These are phyloP conservation scores for Tulasnella sp. DNA, from an alignment of 768 basidiomycete species.

Conservation along the genomic window DNA sequence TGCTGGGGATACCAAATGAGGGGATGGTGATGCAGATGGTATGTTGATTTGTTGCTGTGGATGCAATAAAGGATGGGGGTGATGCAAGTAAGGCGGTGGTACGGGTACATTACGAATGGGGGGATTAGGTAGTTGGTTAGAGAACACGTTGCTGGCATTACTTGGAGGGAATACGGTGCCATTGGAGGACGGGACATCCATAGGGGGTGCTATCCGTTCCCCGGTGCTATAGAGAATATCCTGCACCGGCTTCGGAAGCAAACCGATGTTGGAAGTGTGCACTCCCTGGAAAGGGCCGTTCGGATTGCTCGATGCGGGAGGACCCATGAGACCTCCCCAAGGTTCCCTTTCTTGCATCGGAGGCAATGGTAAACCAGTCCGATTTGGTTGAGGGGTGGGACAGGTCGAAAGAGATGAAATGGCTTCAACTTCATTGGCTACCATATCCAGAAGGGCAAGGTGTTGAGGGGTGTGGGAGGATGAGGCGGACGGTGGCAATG, in stretches of 20 bases:
- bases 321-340: neutral
- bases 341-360: neutral
- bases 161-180: neutral
- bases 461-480: conserved; percentile 1
- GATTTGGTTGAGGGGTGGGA: conserved; percentile 1
- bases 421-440: conserved; percentile 6
- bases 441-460: conserved; percentile 9
- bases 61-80: conserved; percentile 13
- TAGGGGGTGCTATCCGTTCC: neutral
- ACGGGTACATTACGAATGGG: neutral
- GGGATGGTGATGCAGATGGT: conserved; percentile 12
- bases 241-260: neutral
- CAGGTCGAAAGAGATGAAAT: neutral
- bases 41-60: conserved; percentile 9
- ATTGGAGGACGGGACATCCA: neutral
- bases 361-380: neutral
- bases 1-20: neutral
- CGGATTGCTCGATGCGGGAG: neutral
- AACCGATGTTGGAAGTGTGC: too few relatives aligned
- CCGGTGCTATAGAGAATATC: neutral
- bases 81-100: conserved; percentile 8
- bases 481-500: neutral
- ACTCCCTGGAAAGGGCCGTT: too few relatives aligned
- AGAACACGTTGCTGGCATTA: neutral
- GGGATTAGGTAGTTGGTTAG: neutral